Evolutionary conservation across 139 green algal species (phyloP).

Genomic region (Eudorina sp.): DNA sequence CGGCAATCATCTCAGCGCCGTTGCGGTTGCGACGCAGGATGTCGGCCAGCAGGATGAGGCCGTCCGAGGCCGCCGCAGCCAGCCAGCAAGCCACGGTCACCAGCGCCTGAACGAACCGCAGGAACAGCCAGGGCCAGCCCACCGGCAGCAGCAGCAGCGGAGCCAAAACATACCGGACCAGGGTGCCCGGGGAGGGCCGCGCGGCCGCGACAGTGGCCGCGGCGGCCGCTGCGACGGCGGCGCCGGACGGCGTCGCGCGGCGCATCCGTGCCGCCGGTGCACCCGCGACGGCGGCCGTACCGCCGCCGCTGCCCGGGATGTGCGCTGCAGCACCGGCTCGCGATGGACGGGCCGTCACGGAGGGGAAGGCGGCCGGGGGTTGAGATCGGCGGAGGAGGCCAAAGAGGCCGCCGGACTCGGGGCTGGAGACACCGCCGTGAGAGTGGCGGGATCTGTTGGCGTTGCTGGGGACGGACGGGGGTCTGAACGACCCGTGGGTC

Average conservation of each 20-base stretch:
- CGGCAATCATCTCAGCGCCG: background rate
- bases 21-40: conserved; percentile 8
- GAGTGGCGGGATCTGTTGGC: background rate
- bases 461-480: background rate
- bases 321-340: no score
- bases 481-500: background rate
- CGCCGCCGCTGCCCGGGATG: no score
- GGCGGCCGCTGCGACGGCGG: background rate
- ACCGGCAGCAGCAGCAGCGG: conserved; percentile 27
- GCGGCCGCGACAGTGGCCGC: background rate
- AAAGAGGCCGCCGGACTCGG: background rate
- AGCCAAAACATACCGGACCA: conserved; percentile 33
- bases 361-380: background rate
- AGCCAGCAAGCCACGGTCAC: background rate
- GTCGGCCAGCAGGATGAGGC: background rate
- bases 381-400: background rate
- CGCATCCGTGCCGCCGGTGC: background rate
- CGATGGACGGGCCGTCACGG: no score
- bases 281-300: background rate
- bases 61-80: background rate
- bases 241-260: background rate
- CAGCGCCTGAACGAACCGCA: background rate
- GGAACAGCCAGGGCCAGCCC: conserved; percentile 33
- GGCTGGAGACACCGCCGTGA: background rate
- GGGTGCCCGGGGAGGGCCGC: background rate